Conservation (phyloP, 352 stramenopile genomes). For the Phytophthora cryptogea region DNA sequence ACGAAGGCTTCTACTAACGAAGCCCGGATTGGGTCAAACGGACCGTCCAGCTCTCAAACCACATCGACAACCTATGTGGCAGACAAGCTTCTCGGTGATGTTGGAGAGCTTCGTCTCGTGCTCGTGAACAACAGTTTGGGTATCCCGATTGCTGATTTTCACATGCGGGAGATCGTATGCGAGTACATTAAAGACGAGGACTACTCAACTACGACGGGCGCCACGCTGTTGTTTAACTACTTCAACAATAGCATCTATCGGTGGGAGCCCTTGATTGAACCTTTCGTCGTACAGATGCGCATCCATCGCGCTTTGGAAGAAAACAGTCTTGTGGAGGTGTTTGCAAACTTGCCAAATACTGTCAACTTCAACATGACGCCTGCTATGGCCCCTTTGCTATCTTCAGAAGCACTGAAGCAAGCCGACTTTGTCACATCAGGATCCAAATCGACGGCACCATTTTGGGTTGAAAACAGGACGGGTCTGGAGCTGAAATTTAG, state of each 20-base stretch:
- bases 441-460: conserved; percentile 87
- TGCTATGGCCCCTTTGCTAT: conserved; percentile 85
- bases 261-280: conserved; percentile 87
- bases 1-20: conserved; percentile 7
- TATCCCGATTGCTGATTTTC: conserved; percentile 87
- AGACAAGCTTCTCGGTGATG: conserved; percentile 85
- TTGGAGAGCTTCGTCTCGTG: conserved; percentile 83
- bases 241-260: conserved; percentile 93
- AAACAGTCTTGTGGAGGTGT: conserved; percentile 78
- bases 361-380: conserved; percentile 90
- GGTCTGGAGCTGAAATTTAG: conserved; percentile 85
- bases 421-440: conserved; percentile 87
- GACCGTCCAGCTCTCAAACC: conserved; percentile 8
- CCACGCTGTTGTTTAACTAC: conserved; percentile 85
- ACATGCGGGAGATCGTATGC: conserved; percentile 87
- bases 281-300: conserved; percentile 80
- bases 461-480: conserved; percentile 90
- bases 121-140: conserved; percentile 90
- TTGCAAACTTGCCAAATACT: conserved; percentile 82
- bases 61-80: conserved; percentile 44
- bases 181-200: conserved; percentile 89
- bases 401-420: conserved; percentile 76
- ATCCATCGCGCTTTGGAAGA: conserved; percentile 71
- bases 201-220: conserved; percentile 78
- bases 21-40: conserved; percentile 9